Conservation (phyloP, 2,329 filamentous ascomycete species). For the Aspergillus alliaceus region DNA sequence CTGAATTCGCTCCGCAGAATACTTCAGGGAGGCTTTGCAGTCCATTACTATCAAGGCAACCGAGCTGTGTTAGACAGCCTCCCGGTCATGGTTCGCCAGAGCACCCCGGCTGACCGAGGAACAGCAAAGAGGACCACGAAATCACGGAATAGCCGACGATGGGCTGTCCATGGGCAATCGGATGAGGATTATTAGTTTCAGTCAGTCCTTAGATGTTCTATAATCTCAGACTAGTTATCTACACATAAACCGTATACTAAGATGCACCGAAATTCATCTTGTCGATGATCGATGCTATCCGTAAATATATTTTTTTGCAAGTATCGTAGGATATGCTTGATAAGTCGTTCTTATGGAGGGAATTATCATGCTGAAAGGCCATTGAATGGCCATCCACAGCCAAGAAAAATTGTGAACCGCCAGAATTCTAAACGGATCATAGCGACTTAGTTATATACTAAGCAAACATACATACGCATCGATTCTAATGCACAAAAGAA, state of each 20-base stretch:
- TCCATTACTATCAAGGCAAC: conserved; percentile 62
- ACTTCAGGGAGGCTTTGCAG: conserved; percentile 61
- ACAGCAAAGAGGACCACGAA: conserved; percentile 28
- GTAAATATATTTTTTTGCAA: background rate
- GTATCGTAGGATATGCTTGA: no score
- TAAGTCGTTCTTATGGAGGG: no score
- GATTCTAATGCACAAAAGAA: background rate
- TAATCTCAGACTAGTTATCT: background rate
- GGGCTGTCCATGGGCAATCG: conserved; percentile 27
- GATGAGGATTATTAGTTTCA: conserved; percentile 26
- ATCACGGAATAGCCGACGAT: conserved; percentile 28
- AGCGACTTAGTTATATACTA: background rate
- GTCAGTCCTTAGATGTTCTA: background rate
- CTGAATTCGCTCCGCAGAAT: conserved; percentile 62
- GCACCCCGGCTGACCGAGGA: conserved; percentile 24
- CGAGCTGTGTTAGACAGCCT: conserved; percentile 60
- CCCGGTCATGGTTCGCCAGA: conserved; percentile 46
- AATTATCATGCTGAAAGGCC: no score
- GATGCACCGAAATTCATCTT: background rate
- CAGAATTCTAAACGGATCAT: background rate
- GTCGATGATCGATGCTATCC: background rate
- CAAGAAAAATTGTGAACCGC: background rate
- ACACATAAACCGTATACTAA: background rate
- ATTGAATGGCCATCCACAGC: no score
- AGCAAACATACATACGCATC: background rate